Percentiles rank a stretch among this genome's conserved stretches.
These are phyloP conservation scores for Cadophora luteo-olivacea DNA, from an alignment of 2,329 filamentous ascomycete species.

Conservation along the genomic window DNA sequence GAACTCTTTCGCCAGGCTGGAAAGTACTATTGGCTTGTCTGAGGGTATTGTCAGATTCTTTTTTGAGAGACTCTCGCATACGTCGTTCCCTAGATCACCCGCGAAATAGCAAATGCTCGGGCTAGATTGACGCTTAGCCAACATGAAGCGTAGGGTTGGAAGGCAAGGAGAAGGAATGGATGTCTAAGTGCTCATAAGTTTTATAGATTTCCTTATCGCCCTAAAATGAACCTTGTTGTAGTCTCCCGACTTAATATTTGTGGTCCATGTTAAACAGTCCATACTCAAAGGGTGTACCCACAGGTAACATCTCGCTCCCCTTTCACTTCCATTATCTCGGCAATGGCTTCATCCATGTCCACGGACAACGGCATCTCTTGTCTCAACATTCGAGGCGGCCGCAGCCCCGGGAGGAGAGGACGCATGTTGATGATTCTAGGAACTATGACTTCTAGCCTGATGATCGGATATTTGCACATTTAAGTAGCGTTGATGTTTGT, in stretches of 20 bases:
- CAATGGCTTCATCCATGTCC: not conserved
- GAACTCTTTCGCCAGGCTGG: not conserved
- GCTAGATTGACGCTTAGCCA: not conserved
- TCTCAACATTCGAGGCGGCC: not conserved
- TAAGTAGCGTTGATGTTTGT: not conserved
- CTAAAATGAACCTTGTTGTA: not conserved
- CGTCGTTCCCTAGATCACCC: not conserved
- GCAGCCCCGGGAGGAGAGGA: not conserved
- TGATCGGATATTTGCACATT: not conserved
- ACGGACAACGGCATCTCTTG: not conserved
- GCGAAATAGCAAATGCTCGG: not conserved
- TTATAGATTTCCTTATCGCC: not conserved
- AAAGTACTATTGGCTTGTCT: slow-evolving; percentile 1
- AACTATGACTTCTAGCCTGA: not conserved
- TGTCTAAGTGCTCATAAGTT: not conserved
- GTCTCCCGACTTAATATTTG: not conserved
- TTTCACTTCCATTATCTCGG: not conserved
- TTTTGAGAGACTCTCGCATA: not conserved
- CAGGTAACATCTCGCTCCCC: not conserved
- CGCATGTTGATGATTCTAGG: not conserved
- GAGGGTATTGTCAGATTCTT: not conserved
- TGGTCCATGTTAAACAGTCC: not conserved
- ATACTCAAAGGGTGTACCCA: not conserved
- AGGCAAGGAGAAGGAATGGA: not conserved
- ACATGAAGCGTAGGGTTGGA: not conserved